Percentiles rank a stretch among this genome's conserved stretches.
Evolutionary conservation across 176 grass and related monocot species (phyloP).

Genomic region (Carex pumila): DNA sequence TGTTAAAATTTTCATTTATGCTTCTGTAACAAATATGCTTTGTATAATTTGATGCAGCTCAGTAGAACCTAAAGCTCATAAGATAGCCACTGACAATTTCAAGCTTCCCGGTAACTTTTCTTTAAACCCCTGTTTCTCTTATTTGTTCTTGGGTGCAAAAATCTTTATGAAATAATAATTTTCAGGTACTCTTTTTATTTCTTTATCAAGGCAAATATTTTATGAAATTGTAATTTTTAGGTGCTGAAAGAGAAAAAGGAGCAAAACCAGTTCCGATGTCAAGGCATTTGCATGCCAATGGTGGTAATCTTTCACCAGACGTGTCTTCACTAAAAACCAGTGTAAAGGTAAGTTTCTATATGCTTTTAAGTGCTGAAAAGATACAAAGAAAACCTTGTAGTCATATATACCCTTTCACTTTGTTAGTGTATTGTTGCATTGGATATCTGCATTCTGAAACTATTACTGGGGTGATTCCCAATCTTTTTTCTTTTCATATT

Average conservation of each 20-base stretch:
- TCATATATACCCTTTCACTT: background rate
- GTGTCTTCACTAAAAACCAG: background rate
- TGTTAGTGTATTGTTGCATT: background rate
- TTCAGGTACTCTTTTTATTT: background rate
- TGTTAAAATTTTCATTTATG: background rate
- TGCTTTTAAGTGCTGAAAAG: background rate
- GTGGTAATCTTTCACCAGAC: slow-evolving; percentile 13
- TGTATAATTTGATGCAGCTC: slow-evolving; percentile 39
- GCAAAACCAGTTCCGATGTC: background rate
- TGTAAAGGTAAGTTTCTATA: slow-evolving; percentile 14
- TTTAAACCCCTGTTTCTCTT: slow-evolving; percentile 4
- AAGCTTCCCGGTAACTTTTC: slow-evolving; percentile 52
- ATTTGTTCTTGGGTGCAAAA: background rate
- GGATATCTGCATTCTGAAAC: background rate
- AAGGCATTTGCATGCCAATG: slow-evolving; percentile 10
- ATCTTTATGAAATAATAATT: background rate
- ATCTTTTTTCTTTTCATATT: background rate
- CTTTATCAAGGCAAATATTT: background rate
- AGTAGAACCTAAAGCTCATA: slow-evolving; percentile 49
- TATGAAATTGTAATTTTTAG: slow-evolving; percentile 6
- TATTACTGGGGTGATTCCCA: background rate
- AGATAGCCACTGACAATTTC: slow-evolving; percentile 42
- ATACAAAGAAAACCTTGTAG: background rate
- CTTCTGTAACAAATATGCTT: background rate
- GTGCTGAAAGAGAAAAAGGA: slow-evolving; percentile 14